Evolutionary conservation across 2,329 filamentous ascomycete genomes (phyloP), one percentile per base, ranked within the genome.

Genomic region (Leptographium radiaticola): DNA sequence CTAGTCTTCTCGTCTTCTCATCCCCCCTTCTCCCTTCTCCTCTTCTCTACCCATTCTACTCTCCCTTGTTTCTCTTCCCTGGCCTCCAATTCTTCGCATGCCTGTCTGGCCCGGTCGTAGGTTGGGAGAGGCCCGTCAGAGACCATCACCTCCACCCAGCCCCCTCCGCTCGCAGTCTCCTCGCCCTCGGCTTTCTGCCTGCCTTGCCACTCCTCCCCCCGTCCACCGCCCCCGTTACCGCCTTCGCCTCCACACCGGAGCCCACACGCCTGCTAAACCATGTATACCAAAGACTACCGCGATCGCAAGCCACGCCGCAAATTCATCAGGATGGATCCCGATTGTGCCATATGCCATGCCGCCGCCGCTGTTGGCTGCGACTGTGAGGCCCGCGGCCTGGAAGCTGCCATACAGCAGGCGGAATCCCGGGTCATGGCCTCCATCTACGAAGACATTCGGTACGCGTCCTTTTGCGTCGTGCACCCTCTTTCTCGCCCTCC

Each of bases 311-410:
- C 43, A 25, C 61, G 64, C 62, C 69, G 71, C 62, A 77, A 75
- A 67, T 65, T 70, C 57, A 74, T 77, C 66, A 81, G 74, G 67
- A 84, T 84, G 79, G 81, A 85, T 62, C 81, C 81, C 45, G 79
- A 84, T 68, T 86, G 82, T 67, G 81, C 81, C 52, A 81, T 86
- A 63, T 85, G 82, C 66, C 73, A 73, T 62, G 73, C 75, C 58
- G 79, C 81, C 57, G 80, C 81, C 47, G 71, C 70, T 44, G 64
- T 75, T 60, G 72, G 70, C 57, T 86, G 82, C 66, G 79, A 82
- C 59, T 86, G 82, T 64, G 82, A 86, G 70, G 78, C 79, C 51
- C 81, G 80, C 61, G 77, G 80, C 33, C 72, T 85, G 34, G 80
- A 84, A 59, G 67, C 76, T 54, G 81, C 81, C 56, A 72, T 85